These are phyloP conservation scores for Suillus hirtellus DNA, from an alignment of 768 basidiomycete species.

Conservation along the genomic window DNA sequence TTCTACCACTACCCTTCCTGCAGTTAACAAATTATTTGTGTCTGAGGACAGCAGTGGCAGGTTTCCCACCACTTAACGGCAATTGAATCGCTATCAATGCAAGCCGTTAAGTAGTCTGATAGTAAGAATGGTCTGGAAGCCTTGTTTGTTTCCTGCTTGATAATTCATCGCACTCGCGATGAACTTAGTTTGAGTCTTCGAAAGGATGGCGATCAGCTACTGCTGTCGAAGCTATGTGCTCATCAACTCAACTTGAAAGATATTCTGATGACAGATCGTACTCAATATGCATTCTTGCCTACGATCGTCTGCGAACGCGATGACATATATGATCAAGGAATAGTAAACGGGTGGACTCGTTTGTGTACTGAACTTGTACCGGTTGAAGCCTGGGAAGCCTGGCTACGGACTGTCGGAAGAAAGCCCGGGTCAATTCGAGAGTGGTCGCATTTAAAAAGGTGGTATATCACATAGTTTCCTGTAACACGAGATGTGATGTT, in stretches of 20 bases:
- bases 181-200: constrained; percentile 3
- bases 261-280: background rate
- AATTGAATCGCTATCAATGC: background rate
- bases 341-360: background rate
- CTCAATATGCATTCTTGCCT: background rate
- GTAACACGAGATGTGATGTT: background rate
- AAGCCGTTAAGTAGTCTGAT: background rate
- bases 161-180: background rate
- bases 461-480: constrained; percentile 8
- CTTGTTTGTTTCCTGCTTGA: background rate
- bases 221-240: background rate
- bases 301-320: background rate
- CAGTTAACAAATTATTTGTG: background rate
- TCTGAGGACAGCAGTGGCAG: background rate
- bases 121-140: background rate
- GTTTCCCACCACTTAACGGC: background rate
- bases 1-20: background rate
- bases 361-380: constrained; percentile 1
- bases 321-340: constrained; percentile 1
- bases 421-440: constrained; percentile 5
- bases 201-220: background rate
- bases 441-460: constrained; percentile 3
- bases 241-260: background rate
- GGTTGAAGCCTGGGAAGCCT: background rate
- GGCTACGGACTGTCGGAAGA: constrained; percentile 1